Evolutionary conservation across 2,329 filamentous ascomycete species (phyloP).

Genomic region (Paraconiothyrium brasiliense): DNA sequence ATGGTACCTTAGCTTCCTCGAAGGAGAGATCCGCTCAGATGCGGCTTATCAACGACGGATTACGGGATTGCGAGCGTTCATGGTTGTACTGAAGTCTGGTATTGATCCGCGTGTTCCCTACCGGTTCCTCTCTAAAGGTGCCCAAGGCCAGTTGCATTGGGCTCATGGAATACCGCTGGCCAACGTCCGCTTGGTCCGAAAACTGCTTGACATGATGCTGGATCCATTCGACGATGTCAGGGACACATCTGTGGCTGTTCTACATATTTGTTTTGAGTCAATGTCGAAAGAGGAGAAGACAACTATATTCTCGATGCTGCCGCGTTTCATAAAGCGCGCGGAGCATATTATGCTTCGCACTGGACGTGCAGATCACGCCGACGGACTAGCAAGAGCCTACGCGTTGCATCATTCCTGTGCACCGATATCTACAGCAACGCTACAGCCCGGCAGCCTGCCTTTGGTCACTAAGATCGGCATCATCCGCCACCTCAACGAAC

Average conservation of each 20-base stretch:
- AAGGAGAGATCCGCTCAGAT: slow-evolving; percentile 77
- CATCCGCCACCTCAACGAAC: slow-evolving; percentile 66
- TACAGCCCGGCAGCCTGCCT: slow-evolving; percentile 34
- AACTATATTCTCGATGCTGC: slow-evolving; percentile 25
- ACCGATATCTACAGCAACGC: slow-evolving; percentile 29
- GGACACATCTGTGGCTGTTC: slow-evolving; percentile 58
- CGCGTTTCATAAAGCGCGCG: slow-evolving; percentile 46
- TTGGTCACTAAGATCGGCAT: slow-evolving; percentile 55
- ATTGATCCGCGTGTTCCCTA: slow-evolving; percentile 62
- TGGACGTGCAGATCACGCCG: slow-evolving; percentile 88
- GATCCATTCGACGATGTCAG: slow-evolving; percentile 95
- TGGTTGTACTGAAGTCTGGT: slow-evolving; percentile 73
- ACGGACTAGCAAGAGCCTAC: slow-evolving; percentile 83
- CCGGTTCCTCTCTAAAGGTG: slow-evolving; percentile 56
- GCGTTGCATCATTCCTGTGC: slow-evolving; percentile 73
- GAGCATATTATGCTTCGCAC: slow-evolving; percentile 72
- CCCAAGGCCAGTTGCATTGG: slow-evolving; percentile 61
- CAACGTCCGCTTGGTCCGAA: slow-evolving; percentile 59
- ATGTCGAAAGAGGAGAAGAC: slow-evolving; percentile 26
- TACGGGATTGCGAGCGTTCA: slow-evolving; percentile 76
- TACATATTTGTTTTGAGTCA: slow-evolving; percentile 48
- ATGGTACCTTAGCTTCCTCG: slow-evolving; percentile 79
- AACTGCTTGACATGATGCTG: slow-evolving; percentile 80
- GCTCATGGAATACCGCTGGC: slow-evolving; percentile 59
- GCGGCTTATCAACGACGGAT: slow-evolving; percentile 92